phyloP scores from a whole-genome alignment of 2,329 filamentous ascomycete species.

The Penicillium brasilianum region DNA sequence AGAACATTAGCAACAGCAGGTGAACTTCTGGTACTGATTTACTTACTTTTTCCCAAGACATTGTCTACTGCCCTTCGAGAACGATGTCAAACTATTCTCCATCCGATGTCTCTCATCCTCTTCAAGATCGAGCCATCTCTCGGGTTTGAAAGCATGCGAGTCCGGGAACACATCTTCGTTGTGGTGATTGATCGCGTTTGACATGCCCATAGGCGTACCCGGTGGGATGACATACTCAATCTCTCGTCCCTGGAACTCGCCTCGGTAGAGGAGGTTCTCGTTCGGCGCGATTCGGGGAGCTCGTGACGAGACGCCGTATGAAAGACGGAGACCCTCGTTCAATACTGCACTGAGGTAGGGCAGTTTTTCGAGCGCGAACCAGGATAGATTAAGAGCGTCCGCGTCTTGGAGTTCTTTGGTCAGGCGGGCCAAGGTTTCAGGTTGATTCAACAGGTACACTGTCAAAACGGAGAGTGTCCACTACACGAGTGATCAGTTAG shows the following conservation, averaged over 20 bases:
- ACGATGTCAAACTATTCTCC: constrained; percentile 3
- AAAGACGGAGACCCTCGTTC: not conserved
- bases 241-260: constrained; percentile 1
- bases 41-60: constrained; percentile 1
- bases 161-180: not conserved
- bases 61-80: not conserved
- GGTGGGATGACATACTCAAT: constrained; percentile 4
- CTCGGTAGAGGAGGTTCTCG: constrained; percentile 1
- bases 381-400: not conserved
- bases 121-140: not conserved
- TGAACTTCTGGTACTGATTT: not conserved
- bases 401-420: not conserved
- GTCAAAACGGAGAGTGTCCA: not conserved
- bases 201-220: constrained; percentile 12
- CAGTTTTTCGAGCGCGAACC: not conserved
- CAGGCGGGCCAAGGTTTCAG: not conserved
- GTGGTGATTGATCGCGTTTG: not conserved
- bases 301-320: not conserved
- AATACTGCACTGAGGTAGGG: not conserved
- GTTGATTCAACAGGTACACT: not conserved
- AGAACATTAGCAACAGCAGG: not conserved
- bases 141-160: not conserved
- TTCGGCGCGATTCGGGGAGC: not conserved
- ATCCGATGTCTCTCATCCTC: not conserved
- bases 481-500: not conserved